A percentile compares a stretch with the other conserved stretches of the same genome.
Evolutionary conservation across 108 stramenopile species (phyloP).

Genomic region (Stephanodiscus minutulus): DNA sequence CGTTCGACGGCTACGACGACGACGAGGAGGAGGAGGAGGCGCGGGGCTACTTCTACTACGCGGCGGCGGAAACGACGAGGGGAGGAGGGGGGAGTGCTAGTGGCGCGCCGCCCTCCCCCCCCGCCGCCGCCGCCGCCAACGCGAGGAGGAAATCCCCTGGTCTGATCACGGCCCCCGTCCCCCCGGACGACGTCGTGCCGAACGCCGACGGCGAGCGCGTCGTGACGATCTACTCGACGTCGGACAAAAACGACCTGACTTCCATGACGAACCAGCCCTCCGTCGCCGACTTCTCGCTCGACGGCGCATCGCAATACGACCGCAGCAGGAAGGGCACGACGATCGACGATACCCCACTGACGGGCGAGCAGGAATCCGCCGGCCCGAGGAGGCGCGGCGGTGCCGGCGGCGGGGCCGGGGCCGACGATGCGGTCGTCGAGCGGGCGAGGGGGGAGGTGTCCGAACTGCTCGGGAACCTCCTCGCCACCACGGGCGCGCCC

Average conservation of each 20-base stretch:
- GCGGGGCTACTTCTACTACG: slow-evolving; percentile 61
- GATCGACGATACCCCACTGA: neutral
- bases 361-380: neutral
- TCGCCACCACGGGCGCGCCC: slow-evolving; percentile 82
- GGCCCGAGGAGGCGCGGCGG: slow-evolving; percentile 25
- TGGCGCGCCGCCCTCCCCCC: neutral
- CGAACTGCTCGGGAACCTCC: slow-evolving; percentile 63
- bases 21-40: slow-evolving; percentile 53
- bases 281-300: slow-evolving; percentile 32
- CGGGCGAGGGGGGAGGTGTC: slow-evolving; percentile 63
- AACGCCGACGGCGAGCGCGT: slow-evolving; percentile 83
- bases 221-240: slow-evolving; percentile 81
- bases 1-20: slow-evolving; percentile 27
- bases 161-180: slow-evolving; percentile 62
- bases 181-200: slow-evolving; percentile 56
- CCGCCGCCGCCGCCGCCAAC: neutral
- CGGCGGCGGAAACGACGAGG: slow-evolving; percentile 28
- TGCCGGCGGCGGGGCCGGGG: slow-evolving; percentile 27
- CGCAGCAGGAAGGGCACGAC: neutral
- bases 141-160: slow-evolving; percentile 13
- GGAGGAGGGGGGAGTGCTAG: slow-evolving; percentile 26
- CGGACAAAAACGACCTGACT: slow-evolving; percentile 84
- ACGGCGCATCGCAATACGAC: slow-evolving; percentile 30
- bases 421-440: slow-evolving; percentile 58
- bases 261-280: slow-evolving; percentile 40